Percentiles rank a stretch among this genome's conserved stretches.
Conservation (phyloP, 2,329 filamentous ascomycete genomes). For the Arthrinium puccinioides region DNA sequence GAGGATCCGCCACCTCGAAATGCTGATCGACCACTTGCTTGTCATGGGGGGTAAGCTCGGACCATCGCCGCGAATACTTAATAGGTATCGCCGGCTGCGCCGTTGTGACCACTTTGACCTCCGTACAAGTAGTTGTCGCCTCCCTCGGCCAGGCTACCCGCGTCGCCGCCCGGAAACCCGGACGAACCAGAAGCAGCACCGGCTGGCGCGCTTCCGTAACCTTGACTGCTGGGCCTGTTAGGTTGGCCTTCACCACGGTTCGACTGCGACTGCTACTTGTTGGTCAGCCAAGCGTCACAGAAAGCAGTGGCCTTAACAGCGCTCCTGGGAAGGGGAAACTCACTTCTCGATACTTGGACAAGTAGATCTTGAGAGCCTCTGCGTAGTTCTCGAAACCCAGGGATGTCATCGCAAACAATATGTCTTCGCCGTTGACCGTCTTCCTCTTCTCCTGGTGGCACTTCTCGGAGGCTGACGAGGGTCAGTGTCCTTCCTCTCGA, state of each 20-base stretch:
- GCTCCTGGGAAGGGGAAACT: constrained; percentile 16
- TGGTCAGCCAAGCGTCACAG: constrained; percentile 17
- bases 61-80: constrained; percentile 22
- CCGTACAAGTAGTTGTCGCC: constrained; percentile 44
- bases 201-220: constrained; percentile 36
- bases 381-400: constrained; percentile 98
- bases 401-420: constrained; percentile 97
- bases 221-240: constrained; percentile 44
- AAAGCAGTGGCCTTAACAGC: constrained; percentile 15
- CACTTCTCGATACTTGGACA: constrained; percentile 97
- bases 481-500: constrained; percentile 14
- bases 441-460: constrained; percentile 99
- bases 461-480: constrained; percentile 80
- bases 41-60: too few species aligned
- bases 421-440: constrained; percentile 98
- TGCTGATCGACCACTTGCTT: too few species aligned
- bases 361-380: constrained; percentile 95
- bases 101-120: constrained; percentile 48
- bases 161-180: constrained; percentile 37
- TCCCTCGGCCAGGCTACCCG: constrained; percentile 35
- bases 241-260: constrained; percentile 55
- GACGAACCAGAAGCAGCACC: constrained; percentile 32
- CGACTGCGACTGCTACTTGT: constrained; percentile 65
- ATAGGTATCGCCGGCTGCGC: constrained; percentile 46
- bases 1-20: too few species aligned